phyloP scores from a whole-genome alignment of 805 yeast genomes.

The Yarrowia keelungensis region DNA sequence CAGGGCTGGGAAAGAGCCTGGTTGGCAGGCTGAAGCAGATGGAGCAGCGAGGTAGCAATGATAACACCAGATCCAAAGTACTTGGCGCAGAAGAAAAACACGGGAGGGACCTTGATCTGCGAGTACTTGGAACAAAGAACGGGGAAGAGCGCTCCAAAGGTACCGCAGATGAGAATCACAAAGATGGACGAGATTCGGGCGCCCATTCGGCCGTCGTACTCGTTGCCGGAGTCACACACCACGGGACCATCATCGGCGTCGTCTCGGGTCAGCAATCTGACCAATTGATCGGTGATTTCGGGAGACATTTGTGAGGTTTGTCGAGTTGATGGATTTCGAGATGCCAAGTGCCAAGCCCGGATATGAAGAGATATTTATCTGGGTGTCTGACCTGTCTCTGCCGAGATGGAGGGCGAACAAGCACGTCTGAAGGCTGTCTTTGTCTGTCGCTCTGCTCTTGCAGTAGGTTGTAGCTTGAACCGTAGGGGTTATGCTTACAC shows the following conservation, averaged over 20 bases:
- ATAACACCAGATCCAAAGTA: conserved; percentile 81
- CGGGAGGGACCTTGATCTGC: conserved; percentile 46
- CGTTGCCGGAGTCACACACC: conserved; percentile 44
- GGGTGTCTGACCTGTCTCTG: background rate
- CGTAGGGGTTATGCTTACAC: conserved; percentile 24
- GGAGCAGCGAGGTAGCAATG: conserved; percentile 77
- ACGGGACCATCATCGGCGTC: background rate
- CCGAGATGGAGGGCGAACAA: conserved; percentile 7
- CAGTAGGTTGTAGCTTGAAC: conserved; percentile 14
- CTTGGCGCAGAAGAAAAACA: conserved; percentile 49
- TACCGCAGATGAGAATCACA: conserved; percentile 61
- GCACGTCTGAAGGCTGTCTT: conserved; percentile 1
- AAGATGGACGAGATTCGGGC: conserved; percentile 65
- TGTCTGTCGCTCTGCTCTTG: conserved; percentile 7
- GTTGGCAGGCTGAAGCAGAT: conserved; percentile 58
- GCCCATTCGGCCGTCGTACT: conserved; percentile 55
- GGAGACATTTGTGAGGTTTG: background rate
- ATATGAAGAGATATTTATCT: conserved; percentile 32
- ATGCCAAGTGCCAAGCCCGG: conserved; percentile 24
- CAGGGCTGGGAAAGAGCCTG: conserved; percentile 43
- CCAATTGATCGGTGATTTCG: conserved; percentile 14
- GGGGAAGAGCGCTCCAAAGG: conserved; percentile 57
- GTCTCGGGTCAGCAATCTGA: conserved; percentile 11
- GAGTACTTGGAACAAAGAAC: conserved; percentile 46
- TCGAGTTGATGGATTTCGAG: background rate